These are phyloP conservation scores for Roridomyces roridus DNA, from an alignment of 768 basidiomycete species.

Conservation along the genomic window DNA sequence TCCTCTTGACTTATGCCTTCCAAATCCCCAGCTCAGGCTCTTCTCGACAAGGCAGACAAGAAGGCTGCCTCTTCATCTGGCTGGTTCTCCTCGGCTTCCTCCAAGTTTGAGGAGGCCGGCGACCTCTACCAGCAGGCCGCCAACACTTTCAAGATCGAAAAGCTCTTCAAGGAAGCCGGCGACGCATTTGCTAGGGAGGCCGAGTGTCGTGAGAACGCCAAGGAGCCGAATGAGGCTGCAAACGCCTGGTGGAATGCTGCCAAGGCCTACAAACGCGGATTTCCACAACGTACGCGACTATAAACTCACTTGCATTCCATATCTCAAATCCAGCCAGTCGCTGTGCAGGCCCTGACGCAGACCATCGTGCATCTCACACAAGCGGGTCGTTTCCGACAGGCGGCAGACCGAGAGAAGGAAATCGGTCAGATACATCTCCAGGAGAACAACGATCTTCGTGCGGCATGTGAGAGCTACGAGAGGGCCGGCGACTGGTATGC, in stretches of 20 bases:
- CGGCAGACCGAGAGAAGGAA: conserved; percentile 97
- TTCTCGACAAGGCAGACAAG: conserved; percentile 92
- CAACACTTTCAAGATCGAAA: conserved; percentile 92
- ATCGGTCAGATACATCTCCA: conserved; percentile 94
- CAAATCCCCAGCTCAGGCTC: conserved; percentile 77
- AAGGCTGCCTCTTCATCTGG: conserved; percentile 82
- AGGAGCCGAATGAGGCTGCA: conserved; percentile 92
- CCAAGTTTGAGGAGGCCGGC: conserved; percentile 94
- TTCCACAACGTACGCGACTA: conserved; percentile 70
- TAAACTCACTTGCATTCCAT: neutral
- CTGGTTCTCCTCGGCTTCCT: conserved; percentile 86
- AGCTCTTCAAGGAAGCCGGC: conserved; percentile 89
- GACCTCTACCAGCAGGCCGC: conserved; percentile 96
- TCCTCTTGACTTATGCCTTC: conserved; percentile 34
- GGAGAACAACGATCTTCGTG: conserved; percentile 76
- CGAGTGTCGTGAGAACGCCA: conserved; percentile 88
- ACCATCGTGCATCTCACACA: conserved; percentile 85
- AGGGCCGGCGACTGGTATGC: conserved; percentile 96
- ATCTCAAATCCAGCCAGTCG: conserved; percentile 60
- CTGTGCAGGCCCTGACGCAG: conserved; percentile 84
- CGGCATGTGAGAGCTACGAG: conserved; percentile 90
- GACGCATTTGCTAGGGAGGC: conserved; percentile 94
- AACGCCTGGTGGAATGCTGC: conserved; percentile 99
- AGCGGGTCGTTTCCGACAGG: conserved; percentile 92
- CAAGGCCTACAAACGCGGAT: conserved; percentile 92